A percentile compares a stretch with the other conserved stretches of the same genome.
Conservation (phyloP, 2,329 filamentous ascomycete species). For the Penicillium janthinellum region DNA sequence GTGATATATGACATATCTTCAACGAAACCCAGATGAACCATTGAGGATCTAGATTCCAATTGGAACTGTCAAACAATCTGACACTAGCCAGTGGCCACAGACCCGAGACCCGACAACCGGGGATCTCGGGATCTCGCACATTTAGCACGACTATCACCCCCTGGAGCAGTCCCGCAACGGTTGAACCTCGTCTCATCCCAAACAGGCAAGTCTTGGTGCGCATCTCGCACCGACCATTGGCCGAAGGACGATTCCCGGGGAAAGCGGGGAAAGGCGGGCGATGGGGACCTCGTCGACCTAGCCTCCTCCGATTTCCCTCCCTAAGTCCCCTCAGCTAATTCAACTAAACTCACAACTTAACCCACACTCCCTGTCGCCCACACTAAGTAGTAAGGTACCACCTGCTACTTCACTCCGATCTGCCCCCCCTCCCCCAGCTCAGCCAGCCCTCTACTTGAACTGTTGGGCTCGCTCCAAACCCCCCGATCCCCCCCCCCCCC, state of each 20-base stretch:
- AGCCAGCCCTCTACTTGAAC: not conserved
- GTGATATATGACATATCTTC: not conserved
- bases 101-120: not conserved
- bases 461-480: not conserved
- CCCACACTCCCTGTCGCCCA: not conserved
- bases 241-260: slow-evolving; percentile 11
- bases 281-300: not conserved
- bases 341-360: not conserved
- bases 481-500: not conserved
- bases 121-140: not conserved
- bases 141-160: no score
- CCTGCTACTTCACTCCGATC: not conserved
- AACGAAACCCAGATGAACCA: not conserved
- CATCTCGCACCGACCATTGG: slow-evolving; percentile 10
- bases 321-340: not conserved
- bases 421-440: not conserved
- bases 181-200: not conserved
- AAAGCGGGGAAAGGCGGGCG: slow-evolving; percentile 17
- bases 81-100: not conserved
- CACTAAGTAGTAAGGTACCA: no score
- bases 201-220: slow-evolving; percentile 1
- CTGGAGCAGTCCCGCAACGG: not conserved
- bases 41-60: not conserved
- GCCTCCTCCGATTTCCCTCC: slow-evolving; percentile 4
- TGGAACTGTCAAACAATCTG: not conserved